These are phyloP conservation scores for Alloascoidea hylecoeti DNA, from an alignment of 805 yeast genomes.

Conservation along the genomic window DNA sequence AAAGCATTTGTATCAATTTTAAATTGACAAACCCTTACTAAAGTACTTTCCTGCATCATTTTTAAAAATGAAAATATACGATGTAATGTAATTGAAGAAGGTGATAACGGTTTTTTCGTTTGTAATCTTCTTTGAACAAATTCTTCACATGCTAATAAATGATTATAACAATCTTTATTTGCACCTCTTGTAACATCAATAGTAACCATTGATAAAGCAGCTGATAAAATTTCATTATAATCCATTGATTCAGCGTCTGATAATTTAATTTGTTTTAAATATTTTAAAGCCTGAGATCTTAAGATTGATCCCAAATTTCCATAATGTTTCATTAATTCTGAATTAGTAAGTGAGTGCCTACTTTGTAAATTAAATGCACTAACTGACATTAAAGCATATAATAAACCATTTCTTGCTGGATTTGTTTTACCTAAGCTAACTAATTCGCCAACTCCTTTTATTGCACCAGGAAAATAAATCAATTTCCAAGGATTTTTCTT, in stretches of 20 bases:
- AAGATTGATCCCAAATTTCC: slow-evolving; percentile 60
- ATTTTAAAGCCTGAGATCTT: slow-evolving; percentile 59
- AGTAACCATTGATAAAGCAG: slow-evolving; percentile 74
- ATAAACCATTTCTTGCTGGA: slow-evolving; percentile 59
- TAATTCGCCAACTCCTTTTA: slow-evolving; percentile 71
- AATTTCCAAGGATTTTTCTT: slow-evolving; percentile 82
- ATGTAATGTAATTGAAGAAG: slow-evolving; percentile 68
- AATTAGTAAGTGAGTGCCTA: slow-evolving; percentile 51
- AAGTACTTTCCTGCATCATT: slow-evolving; percentile 65
- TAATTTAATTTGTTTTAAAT: slow-evolving; percentile 37
- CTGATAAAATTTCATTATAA: slow-evolving; percentile 74
- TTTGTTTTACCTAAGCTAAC: slow-evolving; percentile 63
- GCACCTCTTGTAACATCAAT: slow-evolving; percentile 88
- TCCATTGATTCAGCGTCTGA: slow-evolving; percentile 40
- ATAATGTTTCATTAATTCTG: slow-evolving; percentile 56
- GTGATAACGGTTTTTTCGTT: slow-evolving; percentile 47
- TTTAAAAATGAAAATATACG: slow-evolving; percentile 65
- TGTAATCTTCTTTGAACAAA: slow-evolving; percentile 59
- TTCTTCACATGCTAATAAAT: slow-evolving; percentile 63
- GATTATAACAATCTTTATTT: slow-evolving; percentile 71
- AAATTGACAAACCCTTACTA: slow-evolving; percentile 10
- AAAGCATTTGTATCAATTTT: slow-evolving; percentile 10
- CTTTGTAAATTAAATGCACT: slow-evolving; percentile 71
- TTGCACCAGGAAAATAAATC: slow-evolving; percentile 73
- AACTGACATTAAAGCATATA: slow-evolving; percentile 71